A percentile compares a stretch with the other conserved stretches of the same genome.
These are phyloP conservation scores for Blastobotrys apis DNA, from an alignment of 1,139 yeast genomes.

Conservation along the genomic window DNA sequence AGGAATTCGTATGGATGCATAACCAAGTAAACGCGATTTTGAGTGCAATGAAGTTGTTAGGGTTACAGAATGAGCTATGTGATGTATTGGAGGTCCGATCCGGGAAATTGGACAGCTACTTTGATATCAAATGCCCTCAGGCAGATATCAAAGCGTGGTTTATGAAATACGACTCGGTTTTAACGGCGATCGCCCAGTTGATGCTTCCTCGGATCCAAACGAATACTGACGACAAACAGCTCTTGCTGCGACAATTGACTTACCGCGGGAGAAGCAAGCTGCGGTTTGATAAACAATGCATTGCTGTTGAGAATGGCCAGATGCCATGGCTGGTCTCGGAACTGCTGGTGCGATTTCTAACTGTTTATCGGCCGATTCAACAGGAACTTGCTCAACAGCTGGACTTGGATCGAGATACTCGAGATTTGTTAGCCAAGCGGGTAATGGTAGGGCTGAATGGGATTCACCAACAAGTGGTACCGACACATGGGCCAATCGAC, in stretches of 20 bases:
- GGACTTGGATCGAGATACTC: neutral
- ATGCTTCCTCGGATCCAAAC: neutral
- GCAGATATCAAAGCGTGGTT: neutral
- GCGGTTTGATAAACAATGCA: neutral
- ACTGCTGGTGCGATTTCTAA: constrained; percentile 4
- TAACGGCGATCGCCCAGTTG: neutral
- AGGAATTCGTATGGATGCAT: constrained; percentile 4
- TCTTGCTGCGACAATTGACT: neutral
- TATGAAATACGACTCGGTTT: neutral
- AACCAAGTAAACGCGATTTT: neutral
- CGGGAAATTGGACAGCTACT: neutral
- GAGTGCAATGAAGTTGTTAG: neutral
- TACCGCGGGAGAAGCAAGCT: neutral
- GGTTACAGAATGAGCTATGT: neutral
- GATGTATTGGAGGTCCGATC: neutral
- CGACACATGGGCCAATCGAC: neutral
- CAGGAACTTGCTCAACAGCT: neutral
- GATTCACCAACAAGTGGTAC: neutral
- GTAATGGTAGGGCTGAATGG: constrained; percentile 4
- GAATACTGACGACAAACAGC: neutral
- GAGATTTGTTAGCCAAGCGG: neutral
- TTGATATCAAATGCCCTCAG: neutral
- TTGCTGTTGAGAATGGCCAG: neutral
- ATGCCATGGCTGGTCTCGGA: constrained; percentile 10
- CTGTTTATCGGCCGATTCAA: constrained; percentile 3